phyloP scores from a whole-genome alignment of 495 filamentous ascomycete species.

The Bathelium albidoporum region DNA sequence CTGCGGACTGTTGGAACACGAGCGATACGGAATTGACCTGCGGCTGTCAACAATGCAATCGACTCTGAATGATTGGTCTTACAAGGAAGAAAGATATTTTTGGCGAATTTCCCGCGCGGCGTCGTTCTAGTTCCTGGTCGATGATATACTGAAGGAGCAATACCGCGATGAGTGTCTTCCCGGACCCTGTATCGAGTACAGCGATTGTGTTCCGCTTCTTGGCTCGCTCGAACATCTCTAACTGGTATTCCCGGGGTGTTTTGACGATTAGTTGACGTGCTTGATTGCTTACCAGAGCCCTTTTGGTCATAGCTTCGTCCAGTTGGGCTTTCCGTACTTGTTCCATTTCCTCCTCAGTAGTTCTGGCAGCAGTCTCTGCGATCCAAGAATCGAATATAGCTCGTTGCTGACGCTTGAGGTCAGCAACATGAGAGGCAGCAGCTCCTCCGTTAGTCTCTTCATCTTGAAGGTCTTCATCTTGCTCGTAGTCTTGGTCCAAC shows the following conservation, averaged over 20 bases:
- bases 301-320: constrained; percentile 36
- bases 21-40: constrained; percentile 81
- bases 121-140: constrained; percentile 64
- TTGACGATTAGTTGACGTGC: constrained; percentile 47
- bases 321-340: constrained; percentile 18
- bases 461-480: background rate
- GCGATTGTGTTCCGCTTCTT: constrained; percentile 85
- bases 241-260: constrained; percentile 80
- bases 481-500: background rate
- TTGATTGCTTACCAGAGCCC: constrained; percentile 31
- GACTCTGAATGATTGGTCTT: constrained; percentile 5
- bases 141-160: constrained; percentile 71
- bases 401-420: constrained; percentile 12
- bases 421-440: background rate
- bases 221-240: constrained; percentile 83
- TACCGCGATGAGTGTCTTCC: constrained; percentile 91
- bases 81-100: constrained; percentile 81
- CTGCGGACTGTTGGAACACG: constrained; percentile 81
- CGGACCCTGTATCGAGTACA: constrained; percentile 94
- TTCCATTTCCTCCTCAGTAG: constrained; percentile 27
- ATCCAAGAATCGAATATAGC: constrained; percentile 33
- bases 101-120: constrained; percentile 47
- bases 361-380: constrained; percentile 30
- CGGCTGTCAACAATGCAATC: constrained; percentile 1
- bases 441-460: constrained; percentile 5